Evolutionary conservation across 345 rosid genomes (phyloP), one percentile per base, ranked within the genome.

Genomic region (Luvunga scandens): DNA sequence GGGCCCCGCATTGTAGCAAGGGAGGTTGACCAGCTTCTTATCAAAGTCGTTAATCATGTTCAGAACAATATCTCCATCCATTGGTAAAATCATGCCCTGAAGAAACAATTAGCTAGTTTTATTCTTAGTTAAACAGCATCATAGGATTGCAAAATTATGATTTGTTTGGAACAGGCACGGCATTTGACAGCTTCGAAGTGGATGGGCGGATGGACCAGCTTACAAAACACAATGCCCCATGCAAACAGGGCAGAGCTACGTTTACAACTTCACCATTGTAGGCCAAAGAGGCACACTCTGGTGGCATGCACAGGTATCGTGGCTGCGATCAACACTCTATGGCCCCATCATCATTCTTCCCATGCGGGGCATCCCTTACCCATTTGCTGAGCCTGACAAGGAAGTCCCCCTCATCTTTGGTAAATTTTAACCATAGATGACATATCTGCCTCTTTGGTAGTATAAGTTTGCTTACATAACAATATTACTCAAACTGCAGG

Each of bases 181-280:
- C 18, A 72, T 91, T 77, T 72, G 89, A 69, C 96, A 87, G 42
- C 84, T 89, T 36, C 76, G 77, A 63, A 83, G 83, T 9, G 93
- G 91, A 36, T 90, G 93, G 93, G 92, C 90, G 4, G 89, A 90
- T 83, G 90, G 88, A 24, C 92, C 91, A 5, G 84, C 89, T n/a
- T 89, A 89, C 66, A 71, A 86, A 55, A 88, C 92, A 12, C 93
- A 91, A 42, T 90, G 91, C 80, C 92, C 91, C 6, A 88, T 91
- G 57, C 95, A 86, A 81, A 87, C 84, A 13, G 87, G 92, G 24
- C 88, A 86, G 48, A 83, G 80, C 63, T 90, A 82, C 68, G 85
- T 83, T n/a, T 89, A 89, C 83, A 90, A 85, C 84, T 91, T 78
- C 88, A 91, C 92, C 39, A 76, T 89, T 62, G 74, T 75, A 39